Evolutionary conservation across 116 monocot genomes (phyloP).

Genomic region (Cymodocea nodosa): DNA sequence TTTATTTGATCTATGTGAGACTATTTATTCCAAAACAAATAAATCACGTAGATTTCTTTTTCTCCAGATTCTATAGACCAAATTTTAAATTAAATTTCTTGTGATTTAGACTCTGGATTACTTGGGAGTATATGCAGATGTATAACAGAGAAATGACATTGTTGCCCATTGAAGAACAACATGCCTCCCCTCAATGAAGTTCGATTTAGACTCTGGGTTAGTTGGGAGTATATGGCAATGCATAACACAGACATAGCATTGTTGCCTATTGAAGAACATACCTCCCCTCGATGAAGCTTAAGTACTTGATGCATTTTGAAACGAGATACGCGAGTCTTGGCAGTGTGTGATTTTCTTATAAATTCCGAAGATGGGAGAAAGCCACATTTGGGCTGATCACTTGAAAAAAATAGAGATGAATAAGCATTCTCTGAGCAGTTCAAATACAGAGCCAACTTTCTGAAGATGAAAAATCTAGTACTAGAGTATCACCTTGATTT

Average conservation of each 20-base stretch:
- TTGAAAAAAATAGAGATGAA: constrained; percentile 8
- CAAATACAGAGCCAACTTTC: not conserved
- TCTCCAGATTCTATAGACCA: not conserved
- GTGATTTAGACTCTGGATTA: not conserved
- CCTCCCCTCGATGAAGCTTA: constrained; percentile 69
- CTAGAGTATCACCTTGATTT: constrained; percentile 63
- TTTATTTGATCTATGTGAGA: too few species aligned
- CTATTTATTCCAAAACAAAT: too few species aligned
- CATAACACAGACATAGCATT: not conserved
- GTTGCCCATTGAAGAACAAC: not conserved
- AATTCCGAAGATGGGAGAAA: constrained; percentile 20
- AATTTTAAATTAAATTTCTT: not conserved
- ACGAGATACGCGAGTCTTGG: constrained; percentile 14
- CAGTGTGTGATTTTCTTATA: constrained; percentile 6
- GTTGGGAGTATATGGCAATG: not conserved
- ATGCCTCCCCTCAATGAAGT: constrained; percentile 61
- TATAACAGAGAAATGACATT: not conserved
- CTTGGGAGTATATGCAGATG: not conserved
- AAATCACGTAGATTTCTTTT: not conserved
- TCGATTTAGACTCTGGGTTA: constrained; percentile 16
- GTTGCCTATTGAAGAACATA: constrained; percentile 7
- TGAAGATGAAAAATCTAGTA: not conserved
- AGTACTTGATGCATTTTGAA: constrained; percentile 56
- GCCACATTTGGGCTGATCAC: constrained; percentile 80
- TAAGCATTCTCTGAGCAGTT: too few species aligned